Base-by-base conservation (phyloP, 2,329 filamentous ascomycete genomes). In the Drechslera avenae region DNA sequence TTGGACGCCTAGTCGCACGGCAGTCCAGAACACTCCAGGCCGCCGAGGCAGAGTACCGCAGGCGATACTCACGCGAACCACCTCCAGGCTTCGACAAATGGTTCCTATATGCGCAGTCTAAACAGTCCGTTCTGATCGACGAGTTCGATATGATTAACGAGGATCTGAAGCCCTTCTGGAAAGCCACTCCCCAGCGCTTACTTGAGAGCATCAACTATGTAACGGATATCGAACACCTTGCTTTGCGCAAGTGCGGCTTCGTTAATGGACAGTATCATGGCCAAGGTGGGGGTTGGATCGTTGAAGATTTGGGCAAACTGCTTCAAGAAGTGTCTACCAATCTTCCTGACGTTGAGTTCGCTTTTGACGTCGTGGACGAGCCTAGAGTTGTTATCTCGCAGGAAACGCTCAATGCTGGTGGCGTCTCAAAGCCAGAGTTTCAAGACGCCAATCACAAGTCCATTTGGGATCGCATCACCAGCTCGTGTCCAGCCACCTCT, bases 121-220 rank as follows among this genome's bases (percentile, higher is more conserved):
- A 78, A 1, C 26, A 74, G 2, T 80, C 79, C 0, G 69, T 69
- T 0, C 71, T 82, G n/a, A 80, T 82, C 26, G 79, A 82, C 49
- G 76, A 82, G 2, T 82, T 79, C 21, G 77, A 82, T 32, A 68
- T 60, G 0, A 78, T 83, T 2, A 63, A 74, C 33, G 50, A 76
- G 0, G 52, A 65, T 0, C 56, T 83, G 1, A 61, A 65, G 0
- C 79, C 78, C 0, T 78, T 82, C 32, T 69, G 72, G 49, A 67
- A 52, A 3, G 23, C 79, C 0, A 13, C 23, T 4, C 33, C 21
- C 14, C 43, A 48, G 13, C 43, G 40, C 10, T 13, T 52, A 12
- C 45, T 19, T 10, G 37, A 47, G 36, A 47, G 32, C 14, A 39
- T 48, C 12, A 23, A 52, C 8, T 23, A 42, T 31, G 52, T 42